These are phyloP conservation scores for Iodosphaeria phyllophila DNA, from an alignment of 2,329 filamentous ascomycete genomes.

Conservation along the genomic window DNA sequence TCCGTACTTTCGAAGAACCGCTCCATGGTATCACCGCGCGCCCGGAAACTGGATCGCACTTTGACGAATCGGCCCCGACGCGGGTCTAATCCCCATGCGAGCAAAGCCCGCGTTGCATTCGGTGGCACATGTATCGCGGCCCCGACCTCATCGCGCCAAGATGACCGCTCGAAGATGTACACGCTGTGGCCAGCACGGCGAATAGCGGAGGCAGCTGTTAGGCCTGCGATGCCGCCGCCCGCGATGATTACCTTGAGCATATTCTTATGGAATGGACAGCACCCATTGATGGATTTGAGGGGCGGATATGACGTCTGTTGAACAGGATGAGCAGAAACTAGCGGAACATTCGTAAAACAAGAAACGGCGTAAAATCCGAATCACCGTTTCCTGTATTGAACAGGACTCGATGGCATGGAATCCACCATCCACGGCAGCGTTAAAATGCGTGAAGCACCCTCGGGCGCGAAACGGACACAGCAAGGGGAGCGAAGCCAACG, in stretches of 20 bases:
- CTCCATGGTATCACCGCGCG: conserved; percentile 4
- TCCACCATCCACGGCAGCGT: too few relatives aligned
- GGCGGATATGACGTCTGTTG: too few relatives aligned
- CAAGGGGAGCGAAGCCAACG: too few relatives aligned
- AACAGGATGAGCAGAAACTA: too few relatives aligned
- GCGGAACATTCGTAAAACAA: too few relatives aligned
- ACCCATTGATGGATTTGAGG: too few relatives aligned
- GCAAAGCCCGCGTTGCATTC: conserved; percentile 16
- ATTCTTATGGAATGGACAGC: too few relatives aligned
- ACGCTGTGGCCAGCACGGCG: conserved; percentile 11
- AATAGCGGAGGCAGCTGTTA: conserved; percentile 10
- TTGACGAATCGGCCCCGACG: conserved; percentile 7
- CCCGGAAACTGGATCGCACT: conserved; percentile 6
- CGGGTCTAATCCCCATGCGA: conserved; percentile 16
- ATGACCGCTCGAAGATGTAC: conserved; percentile 11
- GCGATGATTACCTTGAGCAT: conserved; percentile 6
- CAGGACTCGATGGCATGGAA: too few relatives aligned
- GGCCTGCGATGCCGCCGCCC: conserved; percentile 13
- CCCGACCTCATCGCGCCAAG: conserved; percentile 19
- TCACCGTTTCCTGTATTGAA: too few relatives aligned
- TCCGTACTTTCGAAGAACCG: conserved; percentile 5
- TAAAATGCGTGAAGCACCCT: too few relatives aligned
- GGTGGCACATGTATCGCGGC: conserved; percentile 20
- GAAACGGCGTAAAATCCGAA: too few relatives aligned
- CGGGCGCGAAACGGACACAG: too few relatives aligned